Conservation (phyloP, 352 stramenopile genomes). For the Phytophthora macrochlamydospora region DNA sequence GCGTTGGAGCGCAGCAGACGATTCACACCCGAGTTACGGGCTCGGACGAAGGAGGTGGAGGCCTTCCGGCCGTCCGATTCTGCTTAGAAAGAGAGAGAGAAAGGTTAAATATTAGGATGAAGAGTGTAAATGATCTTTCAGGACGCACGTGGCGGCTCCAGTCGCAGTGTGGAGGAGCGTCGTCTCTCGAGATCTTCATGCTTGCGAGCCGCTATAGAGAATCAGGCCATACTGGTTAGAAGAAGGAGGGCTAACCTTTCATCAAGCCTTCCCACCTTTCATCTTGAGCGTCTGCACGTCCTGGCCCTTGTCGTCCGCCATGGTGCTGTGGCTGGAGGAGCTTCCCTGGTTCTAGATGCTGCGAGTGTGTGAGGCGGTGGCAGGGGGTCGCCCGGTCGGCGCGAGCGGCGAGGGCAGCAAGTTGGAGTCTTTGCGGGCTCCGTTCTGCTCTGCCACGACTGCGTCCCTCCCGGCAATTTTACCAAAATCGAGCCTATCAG, state of each 20-base stretch:
- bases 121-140: not conserved
- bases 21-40: constrained; percentile 66
- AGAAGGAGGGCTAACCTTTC: not conserved
- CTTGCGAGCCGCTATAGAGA: constrained; percentile 49
- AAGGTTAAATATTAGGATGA: not conserved
- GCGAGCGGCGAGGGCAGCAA: not conserved
- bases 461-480: not conserved
- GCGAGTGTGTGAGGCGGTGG: not conserved
- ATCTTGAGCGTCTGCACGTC: constrained; percentile 65
- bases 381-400: no score
- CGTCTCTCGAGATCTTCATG: constrained; percentile 73
- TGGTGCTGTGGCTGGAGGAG: constrained; percentile 7
- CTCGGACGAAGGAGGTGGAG: constrained; percentile 52
- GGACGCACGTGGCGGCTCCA: constrained; percentile 62
- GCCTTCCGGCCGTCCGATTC: constrained; percentile 53
- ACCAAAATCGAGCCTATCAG: not conserved
- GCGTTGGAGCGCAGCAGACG: constrained; percentile 57
- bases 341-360: not conserved
- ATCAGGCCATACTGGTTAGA: no score
- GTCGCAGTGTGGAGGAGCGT: constrained; percentile 56
- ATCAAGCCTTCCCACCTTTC: constrained; percentile 38
- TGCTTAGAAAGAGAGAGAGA: constrained; percentile 11
- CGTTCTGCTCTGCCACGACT: not conserved
- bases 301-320: constrained; percentile 35
- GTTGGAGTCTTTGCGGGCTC: not conserved